A percentile compares a stretch with the other conserved stretches of the same genome.
phyloP scores from a whole-genome alignment of 1,284 basidiomycete species.

The Cryptococcus jaspeensis region DNA sequence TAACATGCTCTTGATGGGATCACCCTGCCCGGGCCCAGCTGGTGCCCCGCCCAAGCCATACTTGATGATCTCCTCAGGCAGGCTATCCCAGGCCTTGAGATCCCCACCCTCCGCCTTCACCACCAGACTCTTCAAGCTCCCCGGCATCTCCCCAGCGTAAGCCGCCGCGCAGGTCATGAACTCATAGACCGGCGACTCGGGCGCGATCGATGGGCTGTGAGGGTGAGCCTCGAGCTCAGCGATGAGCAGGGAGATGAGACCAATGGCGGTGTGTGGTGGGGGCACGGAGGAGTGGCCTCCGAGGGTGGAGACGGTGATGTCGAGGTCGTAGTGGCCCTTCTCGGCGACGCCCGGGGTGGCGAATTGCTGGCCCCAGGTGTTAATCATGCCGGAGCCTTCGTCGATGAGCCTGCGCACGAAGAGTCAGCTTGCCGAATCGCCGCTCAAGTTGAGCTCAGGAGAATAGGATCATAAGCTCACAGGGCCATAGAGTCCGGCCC shows the following conservation, averaged over 20 bases:
- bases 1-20: conserved; percentile 38
- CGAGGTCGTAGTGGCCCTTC: conserved; percentile 50
- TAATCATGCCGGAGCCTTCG: conserved; percentile 51
- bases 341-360: conserved; percentile 54
- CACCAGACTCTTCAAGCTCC: conserved; percentile 38
- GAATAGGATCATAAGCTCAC: conserved; percentile 1
- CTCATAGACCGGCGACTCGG: conserved; percentile 51
- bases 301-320: conserved; percentile 42
- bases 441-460: neutral
- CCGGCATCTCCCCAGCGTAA: conserved; percentile 49
- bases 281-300: conserved; percentile 50
- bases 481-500: conserved; percentile 51
- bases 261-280: conserved; percentile 48
- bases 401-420: conserved; percentile 48
- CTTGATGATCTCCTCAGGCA: conserved; percentile 47
- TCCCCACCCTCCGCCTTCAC: conserved; percentile 36
- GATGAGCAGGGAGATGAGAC: conserved; percentile 47
- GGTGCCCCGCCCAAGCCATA: conserved; percentile 18
- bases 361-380: conserved; percentile 45
- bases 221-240: conserved; percentile 47
- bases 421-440: neutral
- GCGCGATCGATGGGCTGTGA: conserved; percentile 37
- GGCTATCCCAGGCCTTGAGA: conserved; percentile 40
- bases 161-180: conserved; percentile 55
- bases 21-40: conserved; percentile 14